Percentiles rank a stretch among this genome's conserved stretches.
Evolutionary conservation across 257 asterid species (phyloP).

Genomic region (Anisodus tanguticus): DNA sequence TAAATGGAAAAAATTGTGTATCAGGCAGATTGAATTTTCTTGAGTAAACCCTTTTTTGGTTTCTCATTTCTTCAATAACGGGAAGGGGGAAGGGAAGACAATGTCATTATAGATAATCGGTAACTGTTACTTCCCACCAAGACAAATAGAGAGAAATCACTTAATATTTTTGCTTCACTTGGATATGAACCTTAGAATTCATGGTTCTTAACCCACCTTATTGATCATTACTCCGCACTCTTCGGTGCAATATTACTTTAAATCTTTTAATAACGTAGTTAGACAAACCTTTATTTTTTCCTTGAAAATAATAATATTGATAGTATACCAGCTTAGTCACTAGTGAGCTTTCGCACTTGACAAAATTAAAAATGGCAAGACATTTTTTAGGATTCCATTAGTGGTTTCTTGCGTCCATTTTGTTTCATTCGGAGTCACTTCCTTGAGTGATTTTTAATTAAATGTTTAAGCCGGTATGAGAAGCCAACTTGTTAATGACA

Average conservation of each 20-base stretch:
- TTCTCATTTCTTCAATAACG: not conserved
- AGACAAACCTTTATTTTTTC: not conserved
- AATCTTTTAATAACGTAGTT: not conserved
- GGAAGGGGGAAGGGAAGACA: too few relatives aligned
- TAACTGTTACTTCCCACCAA: too few relatives aligned
- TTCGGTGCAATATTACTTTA: not conserved
- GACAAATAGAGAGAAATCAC: too few relatives aligned
- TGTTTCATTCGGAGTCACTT: not conserved
- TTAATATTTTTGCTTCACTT: too few relatives aligned
- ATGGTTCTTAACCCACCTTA: too few relatives aligned
- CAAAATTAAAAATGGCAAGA: not conserved
- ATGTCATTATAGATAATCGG: too few relatives aligned
- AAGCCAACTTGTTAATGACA: not conserved
- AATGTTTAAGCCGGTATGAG: not conserved
- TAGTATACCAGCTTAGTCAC: not conserved
- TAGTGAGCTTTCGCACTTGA: not conserved
- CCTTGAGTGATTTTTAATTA: not conserved
- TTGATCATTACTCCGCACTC: too few relatives aligned
- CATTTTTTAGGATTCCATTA: conserved; percentile 3
- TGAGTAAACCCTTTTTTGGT: not conserved
- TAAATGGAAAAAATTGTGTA: too few relatives aligned
- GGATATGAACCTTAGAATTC: too few relatives aligned
- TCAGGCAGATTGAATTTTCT: not conserved
- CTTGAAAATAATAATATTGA: not conserved
- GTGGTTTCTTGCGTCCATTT: not conserved